Evolutionary conservation across 257 asterid genomes (phyloP).

Genomic region (Phtheirospermum japonicum): DNA sequence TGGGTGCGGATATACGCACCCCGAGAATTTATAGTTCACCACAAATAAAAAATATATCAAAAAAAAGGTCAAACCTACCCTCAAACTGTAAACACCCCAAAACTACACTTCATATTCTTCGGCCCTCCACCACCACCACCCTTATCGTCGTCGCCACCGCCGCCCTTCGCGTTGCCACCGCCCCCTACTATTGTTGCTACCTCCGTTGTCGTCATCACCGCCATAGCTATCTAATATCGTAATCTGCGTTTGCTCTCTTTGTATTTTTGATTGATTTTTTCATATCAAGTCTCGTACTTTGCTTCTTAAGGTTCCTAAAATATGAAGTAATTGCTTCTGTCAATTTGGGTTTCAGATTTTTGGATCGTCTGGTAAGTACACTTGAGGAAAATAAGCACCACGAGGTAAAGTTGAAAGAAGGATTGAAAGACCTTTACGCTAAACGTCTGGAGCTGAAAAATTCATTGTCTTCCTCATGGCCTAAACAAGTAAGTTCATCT

Average conservation of each 20-base stretch:
- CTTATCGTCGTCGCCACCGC: no score
- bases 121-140: no score
- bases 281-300: neutral
- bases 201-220: no score
- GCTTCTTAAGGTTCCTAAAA: neutral
- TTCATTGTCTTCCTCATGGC: slow-evolving; percentile 90
- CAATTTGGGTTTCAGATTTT: slow-evolving; percentile 54
- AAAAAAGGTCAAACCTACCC: no score
- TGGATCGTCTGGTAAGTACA: slow-evolving; percentile 81
- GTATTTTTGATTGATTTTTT: slow-evolving; percentile 5
- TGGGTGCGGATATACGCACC: no score
- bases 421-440: slow-evolving; percentile 65
- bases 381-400: slow-evolving; percentile 93
- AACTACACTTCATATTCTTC: no score
- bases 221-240: neutral
- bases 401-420: slow-evolving; percentile 77
- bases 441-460: slow-evolving; percentile 93
- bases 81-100: no score
- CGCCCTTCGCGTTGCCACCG: no score
- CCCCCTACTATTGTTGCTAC: no score
- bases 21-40: no score
- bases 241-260: neutral
- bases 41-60: no score
- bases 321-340: slow-evolving; percentile 12
- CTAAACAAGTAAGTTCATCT: slow-evolving; percentile 76